These are phyloP conservation scores for Triangularia setosa DNA, from an alignment of 2,329 filamentous ascomycete species.

Conservation along the genomic window DNA sequence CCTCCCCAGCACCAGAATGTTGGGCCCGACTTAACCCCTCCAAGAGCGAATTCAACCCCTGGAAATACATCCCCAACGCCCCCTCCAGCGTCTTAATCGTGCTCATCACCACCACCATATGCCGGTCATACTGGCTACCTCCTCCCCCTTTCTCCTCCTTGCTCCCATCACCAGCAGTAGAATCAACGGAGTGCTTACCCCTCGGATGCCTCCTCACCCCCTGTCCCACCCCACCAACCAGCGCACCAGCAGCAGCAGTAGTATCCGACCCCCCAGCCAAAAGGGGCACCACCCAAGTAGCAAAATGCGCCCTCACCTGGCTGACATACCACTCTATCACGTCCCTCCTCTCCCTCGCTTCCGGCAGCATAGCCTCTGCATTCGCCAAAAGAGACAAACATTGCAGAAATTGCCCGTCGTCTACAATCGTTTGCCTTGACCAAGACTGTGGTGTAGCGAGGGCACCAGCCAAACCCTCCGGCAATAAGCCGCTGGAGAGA, in stretches of 20 bases:
- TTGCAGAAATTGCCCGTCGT: conserved; percentile 43
- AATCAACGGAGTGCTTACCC: neutral
- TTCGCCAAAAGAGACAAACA: conserved; percentile 53
- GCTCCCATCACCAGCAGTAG: neutral
- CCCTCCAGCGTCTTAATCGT: conserved; percentile 57
- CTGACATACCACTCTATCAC: conserved; percentile 58
- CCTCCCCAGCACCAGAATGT: conserved; percentile 30
- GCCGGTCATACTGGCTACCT: conserved; percentile 34
- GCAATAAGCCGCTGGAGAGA: neutral
- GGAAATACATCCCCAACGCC: conserved; percentile 54
- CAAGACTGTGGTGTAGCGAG: conserved; percentile 35
- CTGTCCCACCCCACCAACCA: neutral
- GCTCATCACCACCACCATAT: conserved; percentile 44
- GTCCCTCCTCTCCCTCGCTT: conserved; percentile 51
- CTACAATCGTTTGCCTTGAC: conserved; percentile 10
- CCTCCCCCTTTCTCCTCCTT: conserved; percentile 3
- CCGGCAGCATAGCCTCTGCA: conserved; percentile 43
- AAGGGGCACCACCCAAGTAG: conserved; percentile 55
- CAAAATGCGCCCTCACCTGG: conserved; percentile 58
- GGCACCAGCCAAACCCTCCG: conserved; percentile 26
- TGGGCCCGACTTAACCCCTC: conserved; percentile 40
- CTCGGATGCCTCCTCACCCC: neutral
- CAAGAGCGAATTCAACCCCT: conserved; percentile 50
- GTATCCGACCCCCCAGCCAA: conserved; percentile 30
- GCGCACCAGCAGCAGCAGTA: neutral